Evolutionary conservation across 179 eudicot species (phyloP).

Genomic region (Heliamphora pulchella): DNA sequence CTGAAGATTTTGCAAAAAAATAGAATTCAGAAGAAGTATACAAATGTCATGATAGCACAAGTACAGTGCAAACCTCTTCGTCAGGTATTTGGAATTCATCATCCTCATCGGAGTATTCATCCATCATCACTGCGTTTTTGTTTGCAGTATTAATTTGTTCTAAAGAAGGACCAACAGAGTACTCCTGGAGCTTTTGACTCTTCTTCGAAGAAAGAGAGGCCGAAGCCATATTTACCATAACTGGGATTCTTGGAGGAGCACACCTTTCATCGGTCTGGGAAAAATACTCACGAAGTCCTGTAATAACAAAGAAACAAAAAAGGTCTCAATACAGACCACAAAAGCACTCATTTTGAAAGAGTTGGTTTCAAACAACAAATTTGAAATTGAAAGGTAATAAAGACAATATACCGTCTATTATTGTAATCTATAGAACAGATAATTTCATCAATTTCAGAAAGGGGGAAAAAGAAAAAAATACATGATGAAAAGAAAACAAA

Average conservation of each 20-base stretch:
- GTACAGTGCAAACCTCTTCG: constrained; percentile 52
- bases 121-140: constrained; percentile 66
- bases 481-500: neutral
- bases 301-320: constrained; percentile 15
- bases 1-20: constrained; percentile 36
- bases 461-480: neutral
- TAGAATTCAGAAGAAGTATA: constrained; percentile 8
- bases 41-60: constrained; percentile 3
- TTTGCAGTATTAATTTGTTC: constrained; percentile 58
- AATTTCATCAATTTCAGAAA: neutral
- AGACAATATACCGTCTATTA: neutral
- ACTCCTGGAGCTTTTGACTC: constrained; percentile 44
- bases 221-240: constrained; percentile 94
- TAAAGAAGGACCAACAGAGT: constrained; percentile 40
- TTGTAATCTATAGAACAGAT: neutral
- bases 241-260: constrained; percentile 88
- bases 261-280: constrained; percentile 82
- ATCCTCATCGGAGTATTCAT: constrained; percentile 94
- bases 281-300: constrained; percentile 92
- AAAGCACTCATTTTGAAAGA: constrained; percentile 8
- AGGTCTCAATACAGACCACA: neutral
- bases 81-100: constrained; percentile 82
- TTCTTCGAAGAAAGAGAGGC: constrained; percentile 58
- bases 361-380: neutral
- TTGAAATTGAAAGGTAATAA: neutral